These are phyloP conservation scores for Stentor roeselii DNA, from an alignment of 73 alveolate species.

Conservation along the genomic window DNA sequence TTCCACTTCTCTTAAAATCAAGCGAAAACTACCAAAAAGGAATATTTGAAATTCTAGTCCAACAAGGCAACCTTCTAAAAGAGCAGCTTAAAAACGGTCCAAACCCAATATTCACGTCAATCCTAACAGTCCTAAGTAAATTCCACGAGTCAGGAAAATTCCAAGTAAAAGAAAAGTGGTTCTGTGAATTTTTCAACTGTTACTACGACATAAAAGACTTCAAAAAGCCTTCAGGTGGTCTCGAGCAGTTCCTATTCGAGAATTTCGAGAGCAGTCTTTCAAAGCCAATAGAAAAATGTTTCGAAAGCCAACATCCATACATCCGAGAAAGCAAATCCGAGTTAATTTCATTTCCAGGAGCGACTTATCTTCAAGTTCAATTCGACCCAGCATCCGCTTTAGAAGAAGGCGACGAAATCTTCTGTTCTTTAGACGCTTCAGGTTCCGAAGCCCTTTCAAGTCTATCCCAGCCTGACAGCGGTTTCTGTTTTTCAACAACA, in stretches of 20 bases:
- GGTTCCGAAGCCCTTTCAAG: not conserved
- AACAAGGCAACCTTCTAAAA: not conserved
- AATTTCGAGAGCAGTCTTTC: not conserved
- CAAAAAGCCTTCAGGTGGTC: not conserved
- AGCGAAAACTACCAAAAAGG: not conserved
- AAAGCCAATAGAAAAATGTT: not conserved
- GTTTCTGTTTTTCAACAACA: not conserved
- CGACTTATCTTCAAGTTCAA: not conserved
- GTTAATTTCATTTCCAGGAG: conserved; percentile 1
- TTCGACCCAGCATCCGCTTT: conserved; percentile 12
- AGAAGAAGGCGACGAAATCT: not conserved
- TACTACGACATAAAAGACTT: not conserved
- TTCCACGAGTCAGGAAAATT: not conserved
- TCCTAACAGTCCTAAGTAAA: not conserved
- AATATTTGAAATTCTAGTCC: not conserved
- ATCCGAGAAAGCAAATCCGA: not conserved
- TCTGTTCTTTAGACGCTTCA: not conserved
- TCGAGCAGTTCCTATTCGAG: not conserved
- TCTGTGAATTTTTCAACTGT: not conserved
- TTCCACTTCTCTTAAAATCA: not conserved
- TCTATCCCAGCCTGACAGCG: not conserved
- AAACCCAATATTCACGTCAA: not conserved
- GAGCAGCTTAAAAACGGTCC: not conserved
- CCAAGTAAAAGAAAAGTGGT: not conserved
- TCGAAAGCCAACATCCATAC: conserved; percentile 24